These are phyloP conservation scores for Solanum sejunctum DNA, from an alignment of 257 asterid genomes.

Conservation along the genomic window DNA sequence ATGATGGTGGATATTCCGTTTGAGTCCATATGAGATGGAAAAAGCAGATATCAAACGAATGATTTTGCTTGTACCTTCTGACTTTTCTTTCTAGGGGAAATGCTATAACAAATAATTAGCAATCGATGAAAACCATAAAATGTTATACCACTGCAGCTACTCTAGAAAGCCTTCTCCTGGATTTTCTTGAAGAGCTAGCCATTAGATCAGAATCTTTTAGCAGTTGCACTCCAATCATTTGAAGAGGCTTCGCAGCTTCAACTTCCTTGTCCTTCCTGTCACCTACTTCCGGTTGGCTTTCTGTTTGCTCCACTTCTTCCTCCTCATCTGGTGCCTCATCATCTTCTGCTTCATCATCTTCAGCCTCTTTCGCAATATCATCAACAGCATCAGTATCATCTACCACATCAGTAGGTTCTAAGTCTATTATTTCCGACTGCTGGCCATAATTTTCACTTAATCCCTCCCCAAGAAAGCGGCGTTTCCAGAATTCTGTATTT, in stretches of 20 bases:
- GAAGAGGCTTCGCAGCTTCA: conserved; percentile 69
- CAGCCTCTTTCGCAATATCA: conserved; percentile 35
- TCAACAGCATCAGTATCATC: conserved; percentile 17
- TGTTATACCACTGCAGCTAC: conserved; percentile 51
- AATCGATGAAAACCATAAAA: neutral
- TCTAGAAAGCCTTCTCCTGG: conserved; percentile 57
- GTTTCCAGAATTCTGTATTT: conserved; percentile 92
- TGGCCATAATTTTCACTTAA: conserved; percentile 49
- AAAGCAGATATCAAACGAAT: neutral
- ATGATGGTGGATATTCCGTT: neutral
- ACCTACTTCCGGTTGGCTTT: conserved; percentile 55
- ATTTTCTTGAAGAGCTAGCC: conserved; percentile 58
- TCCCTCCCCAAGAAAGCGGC: conserved; percentile 95
- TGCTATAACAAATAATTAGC: neutral
- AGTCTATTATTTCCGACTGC: conserved; percentile 38
- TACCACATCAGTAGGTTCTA: conserved; percentile 33
- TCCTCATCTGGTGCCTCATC: conserved; percentile 55
- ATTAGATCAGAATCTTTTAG: conserved; percentile 70
- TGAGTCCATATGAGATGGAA: neutral
- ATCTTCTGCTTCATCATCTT: conserved; percentile 48
- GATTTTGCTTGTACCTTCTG: neutral
- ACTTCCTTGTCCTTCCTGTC: conserved; percentile 79
- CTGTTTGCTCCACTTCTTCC: conserved; percentile 71
- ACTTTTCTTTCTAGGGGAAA: neutral
- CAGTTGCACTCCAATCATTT: conserved; percentile 96